These are phyloP conservation scores for Candida chilensis DNA, from an alignment of 805 yeast species.

Conservation along the genomic window DNA sequence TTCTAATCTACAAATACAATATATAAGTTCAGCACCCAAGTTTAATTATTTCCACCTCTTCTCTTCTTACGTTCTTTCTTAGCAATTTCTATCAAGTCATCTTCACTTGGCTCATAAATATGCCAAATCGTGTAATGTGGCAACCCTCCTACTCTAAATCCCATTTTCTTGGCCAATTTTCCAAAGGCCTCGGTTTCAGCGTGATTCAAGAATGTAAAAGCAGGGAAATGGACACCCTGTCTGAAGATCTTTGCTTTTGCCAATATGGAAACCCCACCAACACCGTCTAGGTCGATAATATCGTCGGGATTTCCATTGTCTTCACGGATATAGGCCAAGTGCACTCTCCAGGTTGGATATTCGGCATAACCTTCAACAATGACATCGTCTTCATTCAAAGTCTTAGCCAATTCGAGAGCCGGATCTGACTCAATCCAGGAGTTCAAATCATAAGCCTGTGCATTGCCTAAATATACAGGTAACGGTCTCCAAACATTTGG, in stretches of 20 bases:
- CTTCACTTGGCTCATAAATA: conserved; percentile 83
- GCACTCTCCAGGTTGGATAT: conserved; percentile 80
- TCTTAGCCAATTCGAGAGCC: conserved; percentile 57
- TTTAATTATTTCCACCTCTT: too few species aligned
- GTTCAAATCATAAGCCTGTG: conserved; percentile 93
- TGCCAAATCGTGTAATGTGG: conserved; percentile 92
- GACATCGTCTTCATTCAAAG: conserved; percentile 70
- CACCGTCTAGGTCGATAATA: conserved; percentile 70
- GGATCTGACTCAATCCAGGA: conserved; percentile 91
- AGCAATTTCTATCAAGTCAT: conserved; percentile 65
- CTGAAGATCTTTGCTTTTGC: conserved; percentile 70
- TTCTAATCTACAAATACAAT: too few species aligned
- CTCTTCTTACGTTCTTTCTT: conserved; percentile 59
- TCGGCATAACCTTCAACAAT: conserved; percentile 86
- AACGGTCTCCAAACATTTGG: conserved; percentile 97
- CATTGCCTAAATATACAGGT: conserved; percentile 83
- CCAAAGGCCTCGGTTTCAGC: conserved; percentile 90
- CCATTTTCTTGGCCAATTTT: conserved; percentile 71
- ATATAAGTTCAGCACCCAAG: too few species aligned
- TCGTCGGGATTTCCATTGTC: conserved; percentile 52
- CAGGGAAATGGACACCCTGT: conserved; percentile 78
- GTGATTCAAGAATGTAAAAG: conserved; percentile 75
- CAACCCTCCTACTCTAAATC: conserved; percentile 76
- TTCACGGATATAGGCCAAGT: conserved; percentile 64
- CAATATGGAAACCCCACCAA: conserved; percentile 78